Base-by-base conservation (phyloP, 2,329 filamentous ascomycete species). In the Penicillium sp. region DNA sequence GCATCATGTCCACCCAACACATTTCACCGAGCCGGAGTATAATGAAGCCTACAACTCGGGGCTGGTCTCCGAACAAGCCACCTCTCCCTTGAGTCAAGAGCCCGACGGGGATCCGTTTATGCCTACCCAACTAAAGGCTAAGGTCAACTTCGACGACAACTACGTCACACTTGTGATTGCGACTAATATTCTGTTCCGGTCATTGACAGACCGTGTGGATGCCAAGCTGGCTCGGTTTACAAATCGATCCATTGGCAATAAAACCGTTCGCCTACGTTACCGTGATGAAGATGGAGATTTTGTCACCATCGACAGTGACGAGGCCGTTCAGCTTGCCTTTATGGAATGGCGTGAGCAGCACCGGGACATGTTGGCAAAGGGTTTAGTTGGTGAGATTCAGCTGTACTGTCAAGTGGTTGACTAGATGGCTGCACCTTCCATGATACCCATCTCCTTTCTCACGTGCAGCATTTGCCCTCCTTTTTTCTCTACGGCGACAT, bases 101-200 rank as follows among this genome's bases (percentile, higher is more conserved):
- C 65, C 65, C 1, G 73, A 71, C 25, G 57, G 53, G 14, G 57
- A 82, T 69, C 64, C 78, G 73, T 78, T 65, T 54, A 80, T 81
- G 69, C 81, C 72, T 69, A 92, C 89, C 7, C 94, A 97, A 69
- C 82, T 99, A 49, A 97, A 97, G 76, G 92, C 97, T 49, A 96
- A 95, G 72, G 92, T 99, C 54, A 93, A 93, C 69, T 95, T 90
- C 69, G 90, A 94, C 44, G 89, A 89, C 45, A 94, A 92, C 69
- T 95, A 95, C 64, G 89, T 97, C 56, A 97, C 93, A 1, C 82
- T 99, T n/a, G 93, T 99, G 11, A 95, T 96, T 41, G 89, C 91
- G 29, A 95, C 91, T 75, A 96, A 95, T 71, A 97, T 97, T 67
- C 89, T 90, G 40, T 97, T 95, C 75, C 90, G 94, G 63, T 94